phyloP scores from a whole-genome alignment of 306 rosid genomes.

The Casuarina glauca region DNA sequence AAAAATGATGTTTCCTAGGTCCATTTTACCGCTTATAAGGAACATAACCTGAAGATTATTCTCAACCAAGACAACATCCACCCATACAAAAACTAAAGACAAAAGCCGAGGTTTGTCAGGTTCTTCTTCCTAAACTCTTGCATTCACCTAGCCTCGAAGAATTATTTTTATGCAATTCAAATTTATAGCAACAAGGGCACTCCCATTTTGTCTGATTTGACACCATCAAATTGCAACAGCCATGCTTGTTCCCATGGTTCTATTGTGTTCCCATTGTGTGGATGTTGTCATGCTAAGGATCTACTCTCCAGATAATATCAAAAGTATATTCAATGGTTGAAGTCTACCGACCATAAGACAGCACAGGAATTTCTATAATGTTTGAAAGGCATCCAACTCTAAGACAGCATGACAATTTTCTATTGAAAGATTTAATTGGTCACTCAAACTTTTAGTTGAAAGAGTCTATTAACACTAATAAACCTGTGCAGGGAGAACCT shows the following conservation, averaged over 20 bases:
- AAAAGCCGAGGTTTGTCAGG: neutral
- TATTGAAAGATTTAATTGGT: neutral
- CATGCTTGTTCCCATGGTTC: neutral
- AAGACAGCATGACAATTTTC: neutral
- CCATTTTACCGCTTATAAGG: neutral
- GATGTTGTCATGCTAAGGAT: neutral
- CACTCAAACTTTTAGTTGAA: neutral
- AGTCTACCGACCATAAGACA: too few relatives aligned
- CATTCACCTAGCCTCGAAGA: neutral
- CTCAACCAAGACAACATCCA: neutral
- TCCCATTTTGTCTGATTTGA: neutral
- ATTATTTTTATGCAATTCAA: neutral
- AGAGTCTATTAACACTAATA: slow-evolving; percentile 11
- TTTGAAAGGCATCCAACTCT: neutral
- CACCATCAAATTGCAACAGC: neutral
- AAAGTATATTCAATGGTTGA: too few relatives aligned
- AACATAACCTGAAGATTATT: neutral
- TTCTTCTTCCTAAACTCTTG: neutral
- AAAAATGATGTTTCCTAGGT: neutral
- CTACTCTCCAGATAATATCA: neutral
- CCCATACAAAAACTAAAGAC: neutral
- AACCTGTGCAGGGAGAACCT: slow-evolving; percentile 50
- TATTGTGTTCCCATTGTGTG: neutral
- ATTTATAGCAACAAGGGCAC: neutral
- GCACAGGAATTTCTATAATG: too few relatives aligned